Evolutionary conservation across 208 protist genomes (phyloP).

Genomic region (Phytomonas sp.): DNA sequence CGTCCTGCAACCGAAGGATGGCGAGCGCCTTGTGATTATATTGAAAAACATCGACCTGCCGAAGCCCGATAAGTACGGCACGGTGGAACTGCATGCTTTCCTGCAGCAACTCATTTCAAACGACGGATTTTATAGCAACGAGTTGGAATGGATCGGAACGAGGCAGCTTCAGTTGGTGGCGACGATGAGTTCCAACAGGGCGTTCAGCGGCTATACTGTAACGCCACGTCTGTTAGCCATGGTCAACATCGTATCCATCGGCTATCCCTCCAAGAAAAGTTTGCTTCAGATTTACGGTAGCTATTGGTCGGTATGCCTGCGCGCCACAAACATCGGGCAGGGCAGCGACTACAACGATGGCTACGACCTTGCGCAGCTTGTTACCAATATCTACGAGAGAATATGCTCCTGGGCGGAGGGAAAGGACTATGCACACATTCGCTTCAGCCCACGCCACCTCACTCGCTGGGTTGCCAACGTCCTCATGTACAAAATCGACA

Average conservation of each 20-base stretch:
- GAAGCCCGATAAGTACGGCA: conserved; percentile 97
- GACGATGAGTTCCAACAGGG: conserved; percentile 91
- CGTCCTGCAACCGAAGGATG: conserved; percentile 91
- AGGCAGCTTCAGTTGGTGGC: conserved; percentile 93
- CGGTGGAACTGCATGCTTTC: conserved; percentile 95
- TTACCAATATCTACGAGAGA: conserved; percentile 92
- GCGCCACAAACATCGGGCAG: conserved; percentile 34
- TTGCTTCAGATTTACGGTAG: conserved; percentile 89
- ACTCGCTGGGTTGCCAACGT: conserved; percentile 91
- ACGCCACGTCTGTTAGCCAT: conserved; percentile 92
- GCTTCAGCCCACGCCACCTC: conserved; percentile 94
- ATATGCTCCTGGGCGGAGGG: conserved; percentile 86
- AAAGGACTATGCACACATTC: conserved; percentile 66
- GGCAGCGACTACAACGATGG: conserved; percentile 66
- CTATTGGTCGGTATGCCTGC: conserved; percentile 82
- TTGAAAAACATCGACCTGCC: conserved; percentile 97
- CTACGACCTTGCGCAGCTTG: conserved; percentile 82
- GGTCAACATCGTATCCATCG: conserved; percentile 87
- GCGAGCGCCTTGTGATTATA: conserved; percentile 91
- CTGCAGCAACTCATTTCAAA: conserved; percentile 96
- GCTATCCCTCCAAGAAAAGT: conserved; percentile 85
- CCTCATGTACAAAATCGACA: conserved; percentile 90
- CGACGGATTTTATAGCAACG: conserved; percentile 93
- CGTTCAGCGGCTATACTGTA: conserved; percentile 49
- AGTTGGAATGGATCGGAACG: conserved; percentile 94